phyloP scores from a whole-genome alignment of 2,329 filamentous ascomycete species.

The Pseudonectria buxi region DNA sequence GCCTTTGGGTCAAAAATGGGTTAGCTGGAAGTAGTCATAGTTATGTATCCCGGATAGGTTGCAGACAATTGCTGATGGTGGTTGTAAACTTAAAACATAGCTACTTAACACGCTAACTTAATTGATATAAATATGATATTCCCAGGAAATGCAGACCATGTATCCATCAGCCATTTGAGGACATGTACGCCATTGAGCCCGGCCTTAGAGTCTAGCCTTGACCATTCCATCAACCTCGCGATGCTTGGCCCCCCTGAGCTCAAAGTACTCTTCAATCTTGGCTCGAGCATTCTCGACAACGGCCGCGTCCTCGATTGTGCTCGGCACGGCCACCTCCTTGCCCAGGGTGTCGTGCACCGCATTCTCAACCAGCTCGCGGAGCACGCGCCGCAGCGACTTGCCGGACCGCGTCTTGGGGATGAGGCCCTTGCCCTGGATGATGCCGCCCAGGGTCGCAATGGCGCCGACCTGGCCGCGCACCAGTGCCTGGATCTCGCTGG shows the following conservation, averaged over 20 bases:
- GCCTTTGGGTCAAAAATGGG: too few relatives aligned
- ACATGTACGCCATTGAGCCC: too few relatives aligned
- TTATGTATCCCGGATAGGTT: too few relatives aligned
- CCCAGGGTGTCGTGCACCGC: conserved; percentile 67
- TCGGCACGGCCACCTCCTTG: conserved; percentile 66
- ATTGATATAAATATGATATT: too few relatives aligned
- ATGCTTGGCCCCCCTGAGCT: conserved; percentile 36
- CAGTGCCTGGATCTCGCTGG: conserved; percentile 60
- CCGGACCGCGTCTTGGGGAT: conserved; percentile 91
- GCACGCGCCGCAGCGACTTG: conserved; percentile 77
- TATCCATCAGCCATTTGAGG: too few relatives aligned
- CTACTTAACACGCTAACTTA: too few relatives aligned
- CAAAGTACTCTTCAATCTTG: conserved; percentile 72
- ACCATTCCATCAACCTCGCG: conserved; percentile 39
- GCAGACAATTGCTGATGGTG: too few relatives aligned
- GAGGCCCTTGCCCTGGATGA: conserved; percentile 77
- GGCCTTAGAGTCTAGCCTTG: conserved; percentile 49
- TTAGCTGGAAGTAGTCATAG: too few relatives aligned
- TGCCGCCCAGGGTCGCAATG: conserved; percentile 78
- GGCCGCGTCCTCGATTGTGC: conserved; percentile 74
- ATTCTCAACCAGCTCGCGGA: conserved; percentile 80
- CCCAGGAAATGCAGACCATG: too few relatives aligned
- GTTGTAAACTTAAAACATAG: too few relatives aligned
- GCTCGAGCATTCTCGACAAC: conserved; percentile 68
- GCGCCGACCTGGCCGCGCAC: conserved; percentile 78